Evolutionary conservation across 2,329 filamentous ascomycete species (phyloP).

Genomic region (Chaetoscypha palmicola): DNA sequence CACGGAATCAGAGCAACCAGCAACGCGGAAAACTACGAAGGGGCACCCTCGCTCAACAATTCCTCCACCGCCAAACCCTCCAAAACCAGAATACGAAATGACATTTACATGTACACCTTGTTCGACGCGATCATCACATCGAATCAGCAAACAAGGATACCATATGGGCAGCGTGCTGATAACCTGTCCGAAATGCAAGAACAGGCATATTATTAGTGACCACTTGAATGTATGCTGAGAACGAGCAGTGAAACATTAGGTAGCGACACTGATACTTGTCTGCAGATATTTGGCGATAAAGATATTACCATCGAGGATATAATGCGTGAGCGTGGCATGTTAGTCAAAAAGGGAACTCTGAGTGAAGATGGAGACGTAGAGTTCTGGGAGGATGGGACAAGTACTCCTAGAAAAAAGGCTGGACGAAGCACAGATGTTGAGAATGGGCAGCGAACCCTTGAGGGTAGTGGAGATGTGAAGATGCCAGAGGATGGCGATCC

Average conservation of each 20-base stretch:
- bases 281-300: conserved; percentile 66
- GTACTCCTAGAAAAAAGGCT: conserved; percentile 7
- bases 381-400: conserved; percentile 67
- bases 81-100: conserved; percentile 68
- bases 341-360: conserved; percentile 64
- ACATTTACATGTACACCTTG: conserved; percentile 93
- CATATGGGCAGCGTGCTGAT: conserved; percentile 85
- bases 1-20: too few species aligned
- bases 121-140: conserved; percentile 70
- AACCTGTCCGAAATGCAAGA: conserved; percentile 77
- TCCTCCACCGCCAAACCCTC: conserved; percentile 2
- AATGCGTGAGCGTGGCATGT: conserved; percentile 65
- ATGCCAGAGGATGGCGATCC: not conserved
- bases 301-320: conserved; percentile 70
- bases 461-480: not conserved
- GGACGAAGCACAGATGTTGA: not conserved
- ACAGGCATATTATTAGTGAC: conserved; percentile 86
- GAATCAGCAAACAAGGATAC: conserved; percentile 89
- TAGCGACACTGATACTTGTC: not conserved
- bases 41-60: not conserved
- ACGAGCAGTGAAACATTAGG: not conserved
- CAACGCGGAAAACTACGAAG: too few species aligned
- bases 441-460: not conserved
- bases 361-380: conserved; percentile 81
- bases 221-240: conserved; percentile 55